Conservation (phyloP, 2,329 filamentous ascomycete species). For the Triangularia verruculosa region DNA sequence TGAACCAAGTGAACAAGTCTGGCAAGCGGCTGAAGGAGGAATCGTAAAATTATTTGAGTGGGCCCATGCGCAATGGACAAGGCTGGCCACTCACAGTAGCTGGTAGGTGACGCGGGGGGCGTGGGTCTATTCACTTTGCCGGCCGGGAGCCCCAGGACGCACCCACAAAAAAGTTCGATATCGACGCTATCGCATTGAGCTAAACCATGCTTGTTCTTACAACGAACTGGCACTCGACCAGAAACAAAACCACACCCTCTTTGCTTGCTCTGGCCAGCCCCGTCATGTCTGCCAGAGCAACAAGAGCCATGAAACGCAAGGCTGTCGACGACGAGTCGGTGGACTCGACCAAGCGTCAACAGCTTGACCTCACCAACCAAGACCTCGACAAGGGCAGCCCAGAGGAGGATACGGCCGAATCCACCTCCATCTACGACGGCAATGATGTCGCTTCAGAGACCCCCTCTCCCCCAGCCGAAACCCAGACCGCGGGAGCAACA, state of each 20-base stretch:
- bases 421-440: neutral
- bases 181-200: neutral
- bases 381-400: constrained; percentile 1
- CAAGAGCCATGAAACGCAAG: constrained; percentile 22
- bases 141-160: neutral
- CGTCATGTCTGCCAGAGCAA: constrained; percentile 2
- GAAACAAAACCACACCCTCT: neutral
- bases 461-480: neutral
- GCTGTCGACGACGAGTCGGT: constrained; percentile 3
- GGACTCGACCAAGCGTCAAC: constrained; percentile 14
- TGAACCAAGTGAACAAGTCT: neutral
- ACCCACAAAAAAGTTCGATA: constrained; percentile 22
- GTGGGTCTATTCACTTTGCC: constrained; percentile 8
- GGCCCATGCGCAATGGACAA: neutral
- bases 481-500: constrained; percentile 20
- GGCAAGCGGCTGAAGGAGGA: constrained; percentile 1
- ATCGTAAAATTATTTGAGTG: constrained; percentile 9
- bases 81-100: constrained; percentile 4
- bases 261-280: constrained; percentile 2
- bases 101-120: constrained; percentile 12
- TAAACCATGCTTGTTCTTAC: neutral
- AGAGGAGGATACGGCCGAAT: neutral
- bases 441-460: neutral
- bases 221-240: neutral
- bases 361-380: neutral